These are phyloP conservation scores for Penicillium griseofulvum DNA, from an alignment of 2,329 filamentous ascomycete genomes.

Conservation along the genomic window DNA sequence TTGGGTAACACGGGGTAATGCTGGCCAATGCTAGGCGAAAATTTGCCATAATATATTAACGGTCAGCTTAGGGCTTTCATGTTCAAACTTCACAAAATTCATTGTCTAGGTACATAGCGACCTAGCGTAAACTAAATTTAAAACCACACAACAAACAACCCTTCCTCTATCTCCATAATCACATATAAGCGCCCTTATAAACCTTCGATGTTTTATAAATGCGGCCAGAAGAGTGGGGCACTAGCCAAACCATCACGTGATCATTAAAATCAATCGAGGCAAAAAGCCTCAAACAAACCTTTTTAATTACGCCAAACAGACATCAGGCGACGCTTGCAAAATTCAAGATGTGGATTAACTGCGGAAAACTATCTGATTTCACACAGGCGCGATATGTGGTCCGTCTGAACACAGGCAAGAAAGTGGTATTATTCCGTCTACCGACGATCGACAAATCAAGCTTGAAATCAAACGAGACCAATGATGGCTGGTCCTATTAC, in stretches of 20 bases:
- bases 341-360: conserved; percentile 25
- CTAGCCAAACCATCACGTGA: background rate
- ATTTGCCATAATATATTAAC: background rate
- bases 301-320: background rate
- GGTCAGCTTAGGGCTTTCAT: too few species aligned
- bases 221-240: background rate
- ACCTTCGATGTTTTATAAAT: too few species aligned
- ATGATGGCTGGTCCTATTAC: conserved; percentile 47
- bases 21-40: background rate
- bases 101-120: background rate
- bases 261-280: background rate
- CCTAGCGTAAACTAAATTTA: background rate
- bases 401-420: conserved; percentile 45
- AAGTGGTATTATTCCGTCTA: conserved; percentile 47
- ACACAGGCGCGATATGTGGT: conserved; percentile 45
- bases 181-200: too few species aligned
- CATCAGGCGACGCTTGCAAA: background rate
- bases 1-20: background rate
- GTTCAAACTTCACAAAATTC: too few species aligned
- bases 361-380: conserved; percentile 34
- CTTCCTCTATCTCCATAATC: too few species aligned
- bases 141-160: background rate
- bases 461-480: conserved; percentile 32
- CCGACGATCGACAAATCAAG: conserved; percentile 39
- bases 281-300: conserved; percentile 2